Evolutionary conservation across 805 yeast genomes (phyloP), one percentile per base, ranked within the genome.

Genomic region (Yamadazyma nakazawae): DNA sequence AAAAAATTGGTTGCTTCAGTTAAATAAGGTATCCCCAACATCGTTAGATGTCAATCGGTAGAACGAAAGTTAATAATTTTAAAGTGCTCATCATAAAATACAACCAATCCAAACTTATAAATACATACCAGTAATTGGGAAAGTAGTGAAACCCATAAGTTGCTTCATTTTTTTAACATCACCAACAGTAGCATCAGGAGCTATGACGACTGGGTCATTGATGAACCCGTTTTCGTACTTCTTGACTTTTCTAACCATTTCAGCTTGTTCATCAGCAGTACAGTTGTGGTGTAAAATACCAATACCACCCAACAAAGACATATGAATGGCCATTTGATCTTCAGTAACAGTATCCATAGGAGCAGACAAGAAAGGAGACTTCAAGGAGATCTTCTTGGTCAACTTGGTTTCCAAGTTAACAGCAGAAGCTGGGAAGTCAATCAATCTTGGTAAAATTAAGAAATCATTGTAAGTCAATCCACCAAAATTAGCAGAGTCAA

Each of bases 261-360:
- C 96, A 50, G 99, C 99, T 75, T 94, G 99, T 68, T 90, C 98
- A 47, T 92, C 98, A 49, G 96, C 79, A 49, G 96, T 68, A 76
- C 97, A 91, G 80, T 94, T 94, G 78, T 94, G 97, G 72, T 94
- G 99, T 61, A 94, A 84, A 64, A 94, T 88, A 82, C 99, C 99
- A 68, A 94, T 89, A 73, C 99, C 99, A 69, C 99, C 99, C 60
- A 91, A 80, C 57, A 94, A 81, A 57, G 99, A 97, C 97, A 94
- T 91, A 74, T 90, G 84, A 60, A 94, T 92, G 55, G 99, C 99
- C 99, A 94, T 94, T 51, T 84, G 88, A 53, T 90, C 74, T 78
- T 94, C 99, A 48, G 99, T 94, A 56, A 94, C 99, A 42, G 99
- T 94, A 74, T 94, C 99, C 99, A 94, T 94, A 59, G 99, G 99